Conservation (phyloP, 2,329 filamentous ascomycete species). For the Fusarium ambrosium region DNA sequence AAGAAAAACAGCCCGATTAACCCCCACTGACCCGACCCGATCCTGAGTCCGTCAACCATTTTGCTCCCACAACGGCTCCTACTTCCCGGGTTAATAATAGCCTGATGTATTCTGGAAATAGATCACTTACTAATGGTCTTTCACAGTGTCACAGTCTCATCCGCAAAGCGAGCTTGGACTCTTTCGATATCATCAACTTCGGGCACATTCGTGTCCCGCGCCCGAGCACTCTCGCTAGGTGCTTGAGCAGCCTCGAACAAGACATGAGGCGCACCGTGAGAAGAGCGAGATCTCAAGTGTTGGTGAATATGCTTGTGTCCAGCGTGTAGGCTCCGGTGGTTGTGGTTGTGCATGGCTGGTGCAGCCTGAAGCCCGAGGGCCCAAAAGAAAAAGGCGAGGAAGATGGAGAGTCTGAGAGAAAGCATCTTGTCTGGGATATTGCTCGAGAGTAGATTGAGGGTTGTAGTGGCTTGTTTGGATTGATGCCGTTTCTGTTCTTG, state of each 20-base stretch:
- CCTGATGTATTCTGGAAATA: background rate
- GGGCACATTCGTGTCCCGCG: background rate
- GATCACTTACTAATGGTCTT: background rate
- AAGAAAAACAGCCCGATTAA: background rate
- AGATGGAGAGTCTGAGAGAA: conserved; percentile 32
- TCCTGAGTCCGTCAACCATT: background rate
- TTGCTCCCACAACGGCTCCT: background rate
- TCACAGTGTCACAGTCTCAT: conserved; percentile 20
- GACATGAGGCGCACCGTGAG: conserved; percentile 7
- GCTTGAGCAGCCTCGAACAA: conserved; percentile 23
- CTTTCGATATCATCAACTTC: background rate
- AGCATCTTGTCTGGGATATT: conserved; percentile 31
- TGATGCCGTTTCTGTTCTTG: conserved; percentile 19
- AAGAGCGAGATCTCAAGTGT: conserved; percentile 18
- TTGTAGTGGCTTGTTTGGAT: background rate
- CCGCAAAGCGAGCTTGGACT: background rate
- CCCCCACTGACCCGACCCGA: background rate
- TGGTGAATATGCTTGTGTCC: conserved; percentile 55
- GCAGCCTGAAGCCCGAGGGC: conserved; percentile 43
- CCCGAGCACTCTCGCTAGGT: conserved; percentile 22
- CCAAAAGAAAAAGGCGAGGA: conserved; percentile 41
- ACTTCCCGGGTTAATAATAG: background rate
- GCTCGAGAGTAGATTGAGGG: background rate
- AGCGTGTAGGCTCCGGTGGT: conserved; percentile 34
- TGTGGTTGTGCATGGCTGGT: conserved; percentile 42